Percentiles rank a stretch among this genome's conserved stretches.
Evolutionary conservation across 371 early-diverging fungal genomes (phyloP).

Genomic region (Mucor velutinosus): DNA sequence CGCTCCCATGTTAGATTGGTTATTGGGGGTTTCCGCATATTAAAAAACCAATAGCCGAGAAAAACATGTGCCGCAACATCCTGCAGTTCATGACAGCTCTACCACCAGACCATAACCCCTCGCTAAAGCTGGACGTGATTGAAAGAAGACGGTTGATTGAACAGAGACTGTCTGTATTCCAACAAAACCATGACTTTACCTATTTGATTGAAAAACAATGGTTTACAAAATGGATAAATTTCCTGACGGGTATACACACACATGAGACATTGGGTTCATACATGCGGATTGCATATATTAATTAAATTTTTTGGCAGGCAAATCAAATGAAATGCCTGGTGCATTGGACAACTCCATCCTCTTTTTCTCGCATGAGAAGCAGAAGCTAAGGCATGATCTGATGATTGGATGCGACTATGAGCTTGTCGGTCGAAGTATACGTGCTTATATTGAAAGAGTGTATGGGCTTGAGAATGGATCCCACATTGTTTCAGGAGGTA

Average conservation of each 20-base stretch:
- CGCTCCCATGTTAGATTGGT: neutral
- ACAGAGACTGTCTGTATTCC: neutral
- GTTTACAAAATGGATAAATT: conserved; percentile 10
- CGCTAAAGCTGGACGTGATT: neutral
- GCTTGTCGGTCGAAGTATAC: conserved; percentile 5
- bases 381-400: neutral
- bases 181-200: conserved; percentile 2
- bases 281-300: neutral
- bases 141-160: conserved; percentile 10
- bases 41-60: conserved; percentile 7
- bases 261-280: neutral
- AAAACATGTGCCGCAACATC: neutral
- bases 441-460: conserved; percentile 10
- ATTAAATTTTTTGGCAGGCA: neutral
- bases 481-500: conserved; percentile 11
- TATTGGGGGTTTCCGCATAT: conserved; percentile 1
- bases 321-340: conserved; percentile 6
- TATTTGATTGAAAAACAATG: conserved; percentile 12
- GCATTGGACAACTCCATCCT: conserved; percentile 10
- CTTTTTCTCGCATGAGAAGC: neutral
- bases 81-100: conserved; percentile 10
- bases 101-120: neutral
- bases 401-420: conserved; percentile 15
- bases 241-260: conserved; percentile 1
- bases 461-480: conserved; percentile 11